phyloP scores from a whole-genome alignment of 306 rosid genomes.

The Biancaea sappan region DNA sequence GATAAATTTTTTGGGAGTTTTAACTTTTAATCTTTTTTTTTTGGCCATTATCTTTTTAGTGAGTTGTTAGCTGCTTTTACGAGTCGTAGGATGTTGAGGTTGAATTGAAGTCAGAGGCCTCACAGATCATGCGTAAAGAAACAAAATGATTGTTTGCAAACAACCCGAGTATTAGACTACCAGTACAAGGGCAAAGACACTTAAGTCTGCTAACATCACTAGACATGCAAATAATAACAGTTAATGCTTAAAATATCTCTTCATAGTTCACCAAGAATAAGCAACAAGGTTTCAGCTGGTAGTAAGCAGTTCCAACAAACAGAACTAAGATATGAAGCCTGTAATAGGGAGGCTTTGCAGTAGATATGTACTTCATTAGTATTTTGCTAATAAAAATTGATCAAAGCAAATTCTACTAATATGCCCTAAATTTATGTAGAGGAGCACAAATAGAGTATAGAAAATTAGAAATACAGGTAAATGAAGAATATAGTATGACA shows the following conservation, averaged over 20 bases:
- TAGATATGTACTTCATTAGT: background rate
- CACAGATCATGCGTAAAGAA: constrained; percentile 11
- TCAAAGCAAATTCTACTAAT: background rate
- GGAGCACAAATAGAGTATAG: background rate
- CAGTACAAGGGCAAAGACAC: background rate
- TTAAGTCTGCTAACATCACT: constrained; percentile 4
- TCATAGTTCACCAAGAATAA: background rate
- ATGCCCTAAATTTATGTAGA: background rate
- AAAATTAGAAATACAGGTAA: background rate
- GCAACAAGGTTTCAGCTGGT: constrained; percentile 16
- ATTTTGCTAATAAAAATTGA: background rate
- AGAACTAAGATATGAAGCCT: background rate
- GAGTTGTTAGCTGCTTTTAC: background rate
- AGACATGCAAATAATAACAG: background rate
- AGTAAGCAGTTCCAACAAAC: background rate
- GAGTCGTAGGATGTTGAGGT: background rate
- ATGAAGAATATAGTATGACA: background rate
- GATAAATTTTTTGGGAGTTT: too few species aligned
- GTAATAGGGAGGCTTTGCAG: constrained; percentile 8
- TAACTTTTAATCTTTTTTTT: too few species aligned
- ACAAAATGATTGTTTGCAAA: constrained; percentile 5
- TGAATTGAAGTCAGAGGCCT: constrained; percentile 8
- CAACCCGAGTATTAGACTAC: background rate
- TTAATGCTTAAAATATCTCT: background rate
- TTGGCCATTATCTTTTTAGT: background rate